Conservation (phyloP, 345 rosid species). For the Rhodamnia rubescens region DNA sequence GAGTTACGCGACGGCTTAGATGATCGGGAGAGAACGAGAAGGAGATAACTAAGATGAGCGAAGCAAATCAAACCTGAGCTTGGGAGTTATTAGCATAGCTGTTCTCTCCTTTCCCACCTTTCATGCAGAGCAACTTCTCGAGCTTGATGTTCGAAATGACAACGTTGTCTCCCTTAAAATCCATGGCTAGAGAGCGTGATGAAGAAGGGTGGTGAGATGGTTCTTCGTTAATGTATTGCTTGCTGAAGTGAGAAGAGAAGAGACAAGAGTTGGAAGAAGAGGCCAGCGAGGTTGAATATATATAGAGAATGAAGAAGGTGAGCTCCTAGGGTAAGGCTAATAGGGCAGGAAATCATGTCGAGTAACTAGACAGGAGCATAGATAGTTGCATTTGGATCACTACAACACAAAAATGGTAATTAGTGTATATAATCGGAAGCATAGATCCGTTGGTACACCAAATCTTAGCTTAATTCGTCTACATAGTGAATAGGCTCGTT, state of each 20-base stretch:
- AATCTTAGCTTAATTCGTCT: background rate
- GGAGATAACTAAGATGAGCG: background rate
- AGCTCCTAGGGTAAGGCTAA: background rate
- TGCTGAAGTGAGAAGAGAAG: background rate
- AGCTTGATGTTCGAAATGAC: slow-evolving; percentile 60
- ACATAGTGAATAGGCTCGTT: background rate
- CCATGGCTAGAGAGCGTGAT: slow-evolving; percentile 19
- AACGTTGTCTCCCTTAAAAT: slow-evolving; percentile 39
- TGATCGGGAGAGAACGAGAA: background rate
- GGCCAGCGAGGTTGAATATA: background rate
- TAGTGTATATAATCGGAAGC: too few relatives aligned
- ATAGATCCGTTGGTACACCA: background rate
- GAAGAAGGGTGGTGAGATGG: background rate
- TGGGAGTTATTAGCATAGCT: slow-evolving; percentile 95
- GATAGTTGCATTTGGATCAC: background rate
- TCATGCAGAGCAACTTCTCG: slow-evolving; percentile 85
- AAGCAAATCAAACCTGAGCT: slow-evolving; percentile 58
- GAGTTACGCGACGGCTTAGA: background rate
- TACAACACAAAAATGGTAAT: background rate
- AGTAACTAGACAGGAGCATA: background rate
- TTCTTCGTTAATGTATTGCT: background rate
- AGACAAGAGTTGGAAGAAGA: background rate
- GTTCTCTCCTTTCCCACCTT: slow-evolving; percentile 84
- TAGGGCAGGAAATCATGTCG: background rate
- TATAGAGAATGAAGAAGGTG: background rate